phyloP scores from a whole-genome alignment of 2,329 filamentous ascomycete species.

The Stagonosporopsis chrysanthemi region DNA sequence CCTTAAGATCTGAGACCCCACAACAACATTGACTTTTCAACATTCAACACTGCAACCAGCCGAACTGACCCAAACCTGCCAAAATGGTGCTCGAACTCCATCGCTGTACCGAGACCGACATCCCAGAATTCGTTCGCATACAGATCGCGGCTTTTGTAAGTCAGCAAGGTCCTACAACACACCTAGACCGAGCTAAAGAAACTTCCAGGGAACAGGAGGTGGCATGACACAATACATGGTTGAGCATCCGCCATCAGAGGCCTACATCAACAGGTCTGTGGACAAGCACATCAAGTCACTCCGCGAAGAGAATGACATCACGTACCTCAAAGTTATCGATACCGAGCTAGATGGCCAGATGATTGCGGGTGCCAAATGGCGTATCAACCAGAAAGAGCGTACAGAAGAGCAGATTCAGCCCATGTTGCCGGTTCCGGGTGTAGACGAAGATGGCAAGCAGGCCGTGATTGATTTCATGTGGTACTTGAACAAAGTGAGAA shows the following conservation, averaged over 20 bases:
- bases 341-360: conserved; percentile 42
- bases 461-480: conserved; percentile 40
- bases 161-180: background rate
- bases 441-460: conserved; percentile 34
- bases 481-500: conserved; percentile 36
- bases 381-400: conserved; percentile 43
- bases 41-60: background rate
- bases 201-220: conserved; percentile 16
- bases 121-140: conserved; percentile 39
- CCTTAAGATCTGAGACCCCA: conserved; percentile 6
- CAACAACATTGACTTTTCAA: background rate
- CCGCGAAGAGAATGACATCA: conserved; percentile 35
- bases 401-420: conserved; percentile 42
- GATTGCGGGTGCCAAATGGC: conserved; percentile 48
- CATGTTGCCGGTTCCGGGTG: conserved; percentile 37
- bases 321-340: conserved; percentile 45
- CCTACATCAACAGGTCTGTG: conserved; percentile 27
- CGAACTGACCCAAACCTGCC: background rate
- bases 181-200: background rate
- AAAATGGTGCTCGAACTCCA: conserved; percentile 48
- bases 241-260: conserved; percentile 27
- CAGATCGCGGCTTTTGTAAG: conserved; percentile 38
- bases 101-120: conserved; percentile 36
- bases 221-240: conserved; percentile 38
- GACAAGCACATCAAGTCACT: conserved; percentile 39